Evolutionary conservation across 1,139 yeast species (phyloP).

Genomic region (Wickerhamomyces sp.): DNA sequence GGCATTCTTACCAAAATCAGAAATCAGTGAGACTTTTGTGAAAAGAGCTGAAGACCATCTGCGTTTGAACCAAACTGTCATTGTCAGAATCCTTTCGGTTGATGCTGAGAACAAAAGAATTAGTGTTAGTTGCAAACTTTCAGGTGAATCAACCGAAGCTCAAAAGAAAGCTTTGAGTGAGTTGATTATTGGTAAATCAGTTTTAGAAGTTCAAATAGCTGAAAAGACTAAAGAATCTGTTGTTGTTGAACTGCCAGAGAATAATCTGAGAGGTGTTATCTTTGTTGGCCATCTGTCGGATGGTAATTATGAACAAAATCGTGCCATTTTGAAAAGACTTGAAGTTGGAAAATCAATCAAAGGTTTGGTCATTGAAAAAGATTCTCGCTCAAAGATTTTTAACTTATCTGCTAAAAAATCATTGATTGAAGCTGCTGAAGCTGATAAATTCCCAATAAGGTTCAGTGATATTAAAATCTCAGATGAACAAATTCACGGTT

Average conservation of each 20-base stretch:
- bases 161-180: conserved; percentile 47
- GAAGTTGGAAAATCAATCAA: conserved; percentile 57
- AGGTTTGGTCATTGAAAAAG: conserved; percentile 66
- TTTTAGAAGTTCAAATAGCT: conserved; percentile 58
- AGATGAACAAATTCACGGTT: conserved; percentile 60
- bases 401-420: conserved; percentile 63
- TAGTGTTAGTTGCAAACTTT: conserved; percentile 69
- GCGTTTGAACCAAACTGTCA: conserved; percentile 80
- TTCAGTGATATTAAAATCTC: conserved; percentile 54
- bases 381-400: conserved; percentile 53
- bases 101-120: conserved; percentile 54
- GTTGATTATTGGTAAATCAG: conserved; percentile 57
- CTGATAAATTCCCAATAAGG: conserved; percentile 48
- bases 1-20: conserved; percentile 82
- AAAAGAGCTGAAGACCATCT: conserved; percentile 73
- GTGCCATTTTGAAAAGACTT: conserved; percentile 54
- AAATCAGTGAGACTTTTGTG: conserved; percentile 87
- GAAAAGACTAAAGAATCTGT: conserved; percentile 75
- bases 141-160: conserved; percentile 45
- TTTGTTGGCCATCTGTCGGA: conserved; percentile 74
- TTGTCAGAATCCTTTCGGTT: conserved; percentile 59
- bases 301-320: conserved; percentile 67
- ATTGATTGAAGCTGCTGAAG: conserved; percentile 60
- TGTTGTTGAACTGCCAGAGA: conserved; percentile 57
- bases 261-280: conserved; percentile 65